phyloP scores from a whole-genome alignment of 2,329 filamentous ascomycete species.

The Periconia digitata region DNA sequence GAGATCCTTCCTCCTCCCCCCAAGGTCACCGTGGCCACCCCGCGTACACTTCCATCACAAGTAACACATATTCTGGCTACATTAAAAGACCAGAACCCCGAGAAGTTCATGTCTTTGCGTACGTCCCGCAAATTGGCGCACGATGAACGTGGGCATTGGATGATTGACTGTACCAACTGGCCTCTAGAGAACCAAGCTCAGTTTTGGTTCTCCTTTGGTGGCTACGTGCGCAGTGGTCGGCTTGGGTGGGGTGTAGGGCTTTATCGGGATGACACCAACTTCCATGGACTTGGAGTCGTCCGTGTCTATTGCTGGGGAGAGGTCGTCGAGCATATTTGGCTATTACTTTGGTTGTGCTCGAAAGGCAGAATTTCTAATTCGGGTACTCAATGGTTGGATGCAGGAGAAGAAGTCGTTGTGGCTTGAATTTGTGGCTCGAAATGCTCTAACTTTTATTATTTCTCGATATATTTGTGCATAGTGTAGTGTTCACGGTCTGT shows the following conservation, averaged over 20 bases:
- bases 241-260: slow-evolving; percentile 70
- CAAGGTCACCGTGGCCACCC: slow-evolving; percentile 17
- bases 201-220: slow-evolving; percentile 64
- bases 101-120: slow-evolving; percentile 35
- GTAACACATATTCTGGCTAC: slow-evolving; percentile 25
- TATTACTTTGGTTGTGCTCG: slow-evolving; percentile 74
- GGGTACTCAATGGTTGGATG: slow-evolving; percentile 68
- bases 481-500: too few species aligned
- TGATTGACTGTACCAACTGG: slow-evolving; percentile 63
- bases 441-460: too few species aligned
- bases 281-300: slow-evolving; percentile 46
- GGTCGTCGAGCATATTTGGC: slow-evolving; percentile 70
- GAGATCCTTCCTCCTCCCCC: slow-evolving; percentile 31
- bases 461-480: too few species aligned
- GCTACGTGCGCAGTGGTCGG: slow-evolving; percentile 60
- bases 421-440: slow-evolving; percentile 23
- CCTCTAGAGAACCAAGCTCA: slow-evolving; percentile 48
- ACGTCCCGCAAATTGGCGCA: slow-evolving; percentile 53
- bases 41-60: slow-evolving; percentile 27
- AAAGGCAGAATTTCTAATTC: slow-evolving; percentile 61
- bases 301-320: slow-evolving; percentile 79
- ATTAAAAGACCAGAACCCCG: slow-evolving; percentile 30
- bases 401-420: slow-evolving; percentile 59
- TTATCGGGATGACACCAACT: slow-evolving; percentile 35
- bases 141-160: slow-evolving; percentile 80